Percentiles rank a stretch among this genome's conserved stretches.
phyloP scores from a whole-genome alignment of 2,329 filamentous ascomycete genomes.

The Fusarium sp. region DNA sequence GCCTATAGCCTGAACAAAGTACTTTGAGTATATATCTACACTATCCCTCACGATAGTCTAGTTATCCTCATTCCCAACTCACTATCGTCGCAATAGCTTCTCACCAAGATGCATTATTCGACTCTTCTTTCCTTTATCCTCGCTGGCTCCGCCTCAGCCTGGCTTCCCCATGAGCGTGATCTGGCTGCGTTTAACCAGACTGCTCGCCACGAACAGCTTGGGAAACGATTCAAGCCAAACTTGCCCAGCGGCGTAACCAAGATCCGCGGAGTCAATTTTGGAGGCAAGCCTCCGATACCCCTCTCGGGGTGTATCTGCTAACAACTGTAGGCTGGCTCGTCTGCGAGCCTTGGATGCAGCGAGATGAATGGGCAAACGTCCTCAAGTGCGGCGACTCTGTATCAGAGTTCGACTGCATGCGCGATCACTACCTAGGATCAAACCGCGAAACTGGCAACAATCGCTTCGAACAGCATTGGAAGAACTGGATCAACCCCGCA shows the following conservation, averaged over 20 bases:
- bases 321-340: constrained; percentile 20
- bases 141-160: constrained; percentile 7
- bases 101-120: neutral
- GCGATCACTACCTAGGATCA: constrained; percentile 15
- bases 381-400: constrained; percentile 13
- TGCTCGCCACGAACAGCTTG: constrained; percentile 25
- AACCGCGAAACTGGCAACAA: constrained; percentile 24
- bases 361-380: constrained; percentile 11
- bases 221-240: constrained; percentile 22
- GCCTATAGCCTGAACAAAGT: neutral
- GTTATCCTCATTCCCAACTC: rapidly evolving
- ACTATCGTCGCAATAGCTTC: rapidly evolving
- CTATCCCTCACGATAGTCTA: neutral
- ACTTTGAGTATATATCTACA: neutral
- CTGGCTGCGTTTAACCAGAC: constrained; percentile 31
- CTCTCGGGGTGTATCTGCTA: rapidly evolving
- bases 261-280: constrained; percentile 32
- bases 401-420: constrained; percentile 34
- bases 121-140: neutral
- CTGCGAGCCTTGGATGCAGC: constrained; percentile 20
- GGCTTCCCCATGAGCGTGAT: constrained; percentile 26
- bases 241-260: constrained; percentile 15
- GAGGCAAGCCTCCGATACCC: neutral
- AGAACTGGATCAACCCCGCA: constrained; percentile 25
- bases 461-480: constrained; percentile 26